Percentiles rank a stretch among this genome's conserved stretches.
These are phyloP conservation scores for Brassica incana DNA, from an alignment of 345 rosid genomes.

Conservation along the genomic window DNA sequence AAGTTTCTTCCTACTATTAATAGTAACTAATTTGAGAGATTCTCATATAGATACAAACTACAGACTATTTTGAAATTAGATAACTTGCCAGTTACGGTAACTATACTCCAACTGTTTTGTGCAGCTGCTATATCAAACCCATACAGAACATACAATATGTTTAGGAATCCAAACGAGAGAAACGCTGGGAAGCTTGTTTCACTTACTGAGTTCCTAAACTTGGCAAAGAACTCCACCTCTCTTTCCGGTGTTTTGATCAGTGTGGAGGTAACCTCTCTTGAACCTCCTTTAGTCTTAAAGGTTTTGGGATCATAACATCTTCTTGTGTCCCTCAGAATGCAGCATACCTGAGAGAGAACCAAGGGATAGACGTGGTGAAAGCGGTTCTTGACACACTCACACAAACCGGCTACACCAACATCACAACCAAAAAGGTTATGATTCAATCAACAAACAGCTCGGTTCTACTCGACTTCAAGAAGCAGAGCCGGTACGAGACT, in stretches of 20 bases:
- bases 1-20: conserved; percentile 39
- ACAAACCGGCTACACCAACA: conserved; percentile 59
- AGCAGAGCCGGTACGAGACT: conserved; percentile 46
- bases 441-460: conserved; percentile 80
- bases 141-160: conserved; percentile 24
- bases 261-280: conserved; percentile 63
- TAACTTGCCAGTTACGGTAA: neutral
- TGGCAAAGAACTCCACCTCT: conserved; percentile 64
- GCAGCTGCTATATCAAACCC: conserved; percentile 74
- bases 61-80: conserved; percentile 1
- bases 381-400: conserved; percentile 58
- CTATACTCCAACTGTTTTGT: conserved; percentile 10
- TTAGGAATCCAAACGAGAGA: conserved; percentile 58
- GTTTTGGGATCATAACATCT: neutral
- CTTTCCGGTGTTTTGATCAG: conserved; percentile 74
- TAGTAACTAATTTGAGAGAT: neutral
- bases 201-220: conserved; percentile 58
- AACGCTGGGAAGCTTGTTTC: conserved; percentile 52
- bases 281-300: neutral
- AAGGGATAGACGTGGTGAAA: conserved; percentile 51
- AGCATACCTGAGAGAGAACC: conserved; percentile 59
- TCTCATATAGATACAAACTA: conserved; percentile 2
- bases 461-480: conserved; percentile 62
- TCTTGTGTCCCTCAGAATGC: conserved; percentile 59
- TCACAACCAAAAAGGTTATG: conserved; percentile 58